Percentiles rank a stretch among this genome's conserved stretches.
phyloP scores from a whole-genome alignment of 2,329 filamentous ascomycete species.

The Pseudogymnoascus sp. region DNA sequence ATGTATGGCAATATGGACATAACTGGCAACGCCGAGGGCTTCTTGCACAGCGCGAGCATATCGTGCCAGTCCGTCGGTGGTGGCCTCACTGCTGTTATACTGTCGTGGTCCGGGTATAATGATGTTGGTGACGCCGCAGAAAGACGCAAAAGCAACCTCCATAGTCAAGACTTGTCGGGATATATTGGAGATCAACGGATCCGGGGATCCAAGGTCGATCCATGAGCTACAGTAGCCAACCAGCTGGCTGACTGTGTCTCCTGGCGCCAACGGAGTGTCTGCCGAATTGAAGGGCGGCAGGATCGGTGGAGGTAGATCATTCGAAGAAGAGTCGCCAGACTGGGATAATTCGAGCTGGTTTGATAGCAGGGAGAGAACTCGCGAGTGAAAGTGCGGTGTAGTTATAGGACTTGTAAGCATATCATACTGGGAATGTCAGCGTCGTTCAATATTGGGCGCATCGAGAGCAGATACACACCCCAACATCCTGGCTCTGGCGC shows the following conservation, averaged over 20 bases:
- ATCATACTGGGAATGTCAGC: constrained; percentile 52
- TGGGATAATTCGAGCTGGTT: constrained; percentile 40
- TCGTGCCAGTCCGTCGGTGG: constrained; percentile 53
- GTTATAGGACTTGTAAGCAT: constrained; percentile 75
- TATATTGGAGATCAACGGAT: constrained; percentile 76
- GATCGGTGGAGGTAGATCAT: constrained; percentile 46
- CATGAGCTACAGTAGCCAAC: constrained; percentile 79
- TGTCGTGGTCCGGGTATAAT: constrained; percentile 71
- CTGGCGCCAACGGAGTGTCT: constrained; percentile 68
- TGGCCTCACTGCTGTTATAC: constrained; percentile 46
- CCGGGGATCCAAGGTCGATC: constrained; percentile 80
- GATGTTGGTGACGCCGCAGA: constrained; percentile 81
- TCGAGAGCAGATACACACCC: constrained; percentile 44
- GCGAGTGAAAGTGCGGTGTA: constrained; percentile 62
- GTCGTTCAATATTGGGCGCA: constrained; percentile 14
- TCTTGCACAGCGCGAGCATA: constrained; percentile 82
- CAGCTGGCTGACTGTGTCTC: constrained; percentile 62
- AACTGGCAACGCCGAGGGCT: constrained; percentile 64
- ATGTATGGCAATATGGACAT: constrained; percentile 73
- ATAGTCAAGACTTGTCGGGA: constrained; percentile 85
- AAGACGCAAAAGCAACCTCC: constrained; percentile 90
- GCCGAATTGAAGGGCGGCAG: constrained; percentile 66
- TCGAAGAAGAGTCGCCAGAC: constrained; percentile 34
- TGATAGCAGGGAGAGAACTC: constrained; percentile 57
- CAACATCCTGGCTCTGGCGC: constrained; percentile 58